Percentiles rank a stretch among this genome's conserved stretches.
Conservation (phyloP, 2,329 filamentous ascomycete genomes). For the Ophiostoma piceae region DNA sequence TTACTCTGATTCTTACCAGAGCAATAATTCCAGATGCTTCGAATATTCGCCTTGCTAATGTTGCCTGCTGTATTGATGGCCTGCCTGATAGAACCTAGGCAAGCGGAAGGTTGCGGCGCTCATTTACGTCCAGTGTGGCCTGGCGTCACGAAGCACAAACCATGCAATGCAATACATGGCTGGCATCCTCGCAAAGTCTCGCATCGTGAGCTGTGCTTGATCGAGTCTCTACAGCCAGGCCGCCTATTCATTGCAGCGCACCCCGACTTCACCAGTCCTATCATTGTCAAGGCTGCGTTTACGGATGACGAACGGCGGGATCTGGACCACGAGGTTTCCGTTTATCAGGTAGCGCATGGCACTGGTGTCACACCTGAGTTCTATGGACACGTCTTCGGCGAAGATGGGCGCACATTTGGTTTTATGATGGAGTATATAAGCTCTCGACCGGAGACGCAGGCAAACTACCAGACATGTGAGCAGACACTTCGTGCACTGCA, state of each 20-base stretch:
- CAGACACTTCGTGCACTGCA: constrained; percentile 24
- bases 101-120: not conserved
- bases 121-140: not conserved
- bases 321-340: constrained; percentile 19
- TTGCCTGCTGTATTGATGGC: not conserved
- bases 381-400: not conserved
- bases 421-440: not conserved
- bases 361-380: not conserved
- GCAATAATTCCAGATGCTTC: not conserved
- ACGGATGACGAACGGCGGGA: not conserved
- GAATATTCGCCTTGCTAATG: not conserved
- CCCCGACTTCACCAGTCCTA: constrained; percentile 15
- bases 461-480: constrained; percentile 16
- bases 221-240: constrained; percentile 21
- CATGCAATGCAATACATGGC: constrained; percentile 14
- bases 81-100: not conserved
- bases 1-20: not conserved
- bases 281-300: constrained; percentile 24
- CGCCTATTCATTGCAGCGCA: constrained; percentile 25
- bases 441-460: not conserved
- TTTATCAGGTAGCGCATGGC: constrained; percentile 23
- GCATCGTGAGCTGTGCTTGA: constrained; percentile 12
- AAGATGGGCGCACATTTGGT: not conserved
- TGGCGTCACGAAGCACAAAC: not conserved
- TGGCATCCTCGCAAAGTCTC: constrained; percentile 23